These are phyloP conservation scores for Arthrobotrys entomopaga DNA, from an alignment of 2,329 filamentous ascomycete species.

Conservation along the genomic window DNA sequence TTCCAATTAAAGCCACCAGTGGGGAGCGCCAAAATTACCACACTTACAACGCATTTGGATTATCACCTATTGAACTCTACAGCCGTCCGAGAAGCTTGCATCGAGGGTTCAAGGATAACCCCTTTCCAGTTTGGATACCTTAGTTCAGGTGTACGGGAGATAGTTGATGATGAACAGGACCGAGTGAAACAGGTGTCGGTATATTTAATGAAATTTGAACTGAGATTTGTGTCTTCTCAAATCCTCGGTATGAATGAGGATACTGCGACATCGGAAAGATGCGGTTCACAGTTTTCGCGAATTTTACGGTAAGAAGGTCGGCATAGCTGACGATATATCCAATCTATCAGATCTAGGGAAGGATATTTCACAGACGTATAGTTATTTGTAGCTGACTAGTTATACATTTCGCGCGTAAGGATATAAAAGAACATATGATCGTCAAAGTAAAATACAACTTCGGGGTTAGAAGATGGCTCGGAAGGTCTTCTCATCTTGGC, in stretches of 20 bases:
- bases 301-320: conserved; percentile 41
- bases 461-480: not conserved
- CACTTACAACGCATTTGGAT: conserved; percentile 47
- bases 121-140: too few species aligned
- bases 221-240: too few species aligned
- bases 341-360: conserved; percentile 13
- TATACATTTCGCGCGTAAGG: too few species aligned
- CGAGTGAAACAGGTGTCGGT: too few species aligned
- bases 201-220: too few species aligned
- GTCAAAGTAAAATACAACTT: not conserved
- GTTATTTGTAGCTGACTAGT: too few species aligned
- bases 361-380: not conserved
- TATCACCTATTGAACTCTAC: too few species aligned
- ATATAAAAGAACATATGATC: too few species aligned
- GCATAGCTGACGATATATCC: conserved; percentile 26
- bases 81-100: not conserved
- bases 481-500: not conserved
- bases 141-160: too few species aligned
- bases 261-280: conserved; percentile 56
- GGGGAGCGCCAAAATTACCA: conserved; percentile 32
- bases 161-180: too few species aligned
- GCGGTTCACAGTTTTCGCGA: conserved; percentile 54
- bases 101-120: too few species aligned
- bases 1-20: conserved; percentile 48
- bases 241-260: too few species aligned